Evolutionary conservation across 768 basidiomycete genomes (phyloP).

Genomic region (Lactarius indigo): DNA sequence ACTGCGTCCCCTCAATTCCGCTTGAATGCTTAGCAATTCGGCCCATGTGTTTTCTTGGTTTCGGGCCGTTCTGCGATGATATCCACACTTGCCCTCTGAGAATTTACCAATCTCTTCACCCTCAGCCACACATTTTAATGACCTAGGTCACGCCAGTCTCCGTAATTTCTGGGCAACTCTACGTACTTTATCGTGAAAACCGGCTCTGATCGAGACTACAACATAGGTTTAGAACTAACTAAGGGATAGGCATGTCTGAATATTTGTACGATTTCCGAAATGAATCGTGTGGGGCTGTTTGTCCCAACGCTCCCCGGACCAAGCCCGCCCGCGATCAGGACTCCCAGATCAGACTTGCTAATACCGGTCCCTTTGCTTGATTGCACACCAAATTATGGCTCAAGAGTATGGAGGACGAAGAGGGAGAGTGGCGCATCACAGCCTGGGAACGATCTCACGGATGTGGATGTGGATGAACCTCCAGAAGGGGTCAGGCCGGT

Average conservation of each 20-base stretch:
- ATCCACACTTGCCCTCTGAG: not conserved
- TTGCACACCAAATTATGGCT: not conserved
- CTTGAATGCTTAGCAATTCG: too few relatives aligned
- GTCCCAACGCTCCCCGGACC: too few relatives aligned
- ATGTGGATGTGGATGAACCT: too few relatives aligned
- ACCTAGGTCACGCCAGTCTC: not conserved
- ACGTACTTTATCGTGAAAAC: not conserved
- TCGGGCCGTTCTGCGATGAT: not conserved
- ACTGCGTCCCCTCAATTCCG: not conserved
- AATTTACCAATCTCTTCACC: not conserved
- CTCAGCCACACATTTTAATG: not conserved
- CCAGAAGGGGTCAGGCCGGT: too few relatives aligned
- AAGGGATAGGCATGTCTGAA: not conserved
- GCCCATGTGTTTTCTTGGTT: too few relatives aligned
- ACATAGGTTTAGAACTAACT: not conserved
- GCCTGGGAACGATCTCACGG: not conserved
- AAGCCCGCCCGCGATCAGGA: not conserved
- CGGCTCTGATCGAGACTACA: not conserved
- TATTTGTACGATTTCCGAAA: not conserved
- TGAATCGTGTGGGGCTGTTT: not conserved
- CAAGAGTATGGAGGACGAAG: not conserved
- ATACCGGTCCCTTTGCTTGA: too few relatives aligned
- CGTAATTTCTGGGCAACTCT: not conserved
- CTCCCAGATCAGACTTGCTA: not conserved
- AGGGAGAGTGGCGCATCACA: not conserved